Base-by-base conservation (phyloP, 2,329 filamentous ascomycete genomes). In the Paracamarosporium sp. region DNA sequence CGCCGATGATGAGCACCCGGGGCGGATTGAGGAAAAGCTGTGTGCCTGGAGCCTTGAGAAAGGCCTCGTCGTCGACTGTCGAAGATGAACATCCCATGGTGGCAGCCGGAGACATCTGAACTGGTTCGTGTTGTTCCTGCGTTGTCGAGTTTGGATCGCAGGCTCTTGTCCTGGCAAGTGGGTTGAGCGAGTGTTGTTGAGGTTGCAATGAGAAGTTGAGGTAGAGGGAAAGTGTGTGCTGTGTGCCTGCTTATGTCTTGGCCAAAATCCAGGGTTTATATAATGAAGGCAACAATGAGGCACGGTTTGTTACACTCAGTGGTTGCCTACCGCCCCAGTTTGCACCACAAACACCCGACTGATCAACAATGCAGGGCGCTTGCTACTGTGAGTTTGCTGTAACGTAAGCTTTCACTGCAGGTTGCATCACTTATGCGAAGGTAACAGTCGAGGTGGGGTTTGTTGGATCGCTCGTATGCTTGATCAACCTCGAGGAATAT, bases 1-100 rank as follows among this genome's bases (percentile, higher is more conserved):
- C 77, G 28, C 77, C 77, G 46, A 79, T 75, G 62, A 79, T 56
- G 15, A 78, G 66, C 47, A 79, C 55, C 24, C 67, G 69, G 0
- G 73, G 72, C 3, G 70, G 69, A 0, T 20, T 57, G 5, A 47
- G 24, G 57, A 75, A 75, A 4, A 33, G 57, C 15, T 68, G 55
- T 22, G 63, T 67, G 3, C 48, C 48, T 2, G 63, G 55, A 12
- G 69, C 57, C 38, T 57, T 57, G 36, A 68, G 62, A 43, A 66
- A 67, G 38, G 57, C 24, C 24, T 47, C 43, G 3, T 52, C 45
- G 38, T 50, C 30, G 24, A 28, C 17, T 9, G 12, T 24, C 12
- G 20, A 27, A 5, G 44, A 17, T 17, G 52, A 27, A 13, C 38
- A 35, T n/a, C 5, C 33, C n/a, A 17, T 52, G 40, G 30, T 55